Evolutionary conservation across 164 flowering plant species (phyloP).

Genomic region (Vitis vinifera): ASM3070453v1 NC_081818.1:25490001-25490500

Average conservation of each 20-base stretch:
- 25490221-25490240: slow-evolving; percentile 95
- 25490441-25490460: slow-evolving; percentile 90
- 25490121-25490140: neutral
- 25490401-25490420: slow-evolving; percentile 95
- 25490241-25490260: slow-evolving; percentile 86
- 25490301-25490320: slow-evolving; percentile 95
- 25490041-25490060: no score
- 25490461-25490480: slow-evolving; percentile 73
- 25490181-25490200: slow-evolving; percentile 54
- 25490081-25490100: no score
- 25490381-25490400: slow-evolving; percentile 90
- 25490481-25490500: slow-evolving; percentile 73
- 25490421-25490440: slow-evolving; percentile 77
- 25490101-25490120: no score
- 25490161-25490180: neutral
- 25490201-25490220: slow-evolving; percentile 90
- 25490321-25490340: slow-evolving; percentile 95
- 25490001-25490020: no score
- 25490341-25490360: slow-evolving; percentile 73
- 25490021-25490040: no score
- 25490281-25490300: slow-evolving; percentile 89
- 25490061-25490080: no score
- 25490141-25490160: neutral
- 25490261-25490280: slow-evolving; percentile 98
- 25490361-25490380: slow-evolving; percentile 73